These are phyloP conservation scores for Tetratostichococcus sp. DNA, from an alignment of 139 green algal genomes.

Conservation along the genomic window DNA sequence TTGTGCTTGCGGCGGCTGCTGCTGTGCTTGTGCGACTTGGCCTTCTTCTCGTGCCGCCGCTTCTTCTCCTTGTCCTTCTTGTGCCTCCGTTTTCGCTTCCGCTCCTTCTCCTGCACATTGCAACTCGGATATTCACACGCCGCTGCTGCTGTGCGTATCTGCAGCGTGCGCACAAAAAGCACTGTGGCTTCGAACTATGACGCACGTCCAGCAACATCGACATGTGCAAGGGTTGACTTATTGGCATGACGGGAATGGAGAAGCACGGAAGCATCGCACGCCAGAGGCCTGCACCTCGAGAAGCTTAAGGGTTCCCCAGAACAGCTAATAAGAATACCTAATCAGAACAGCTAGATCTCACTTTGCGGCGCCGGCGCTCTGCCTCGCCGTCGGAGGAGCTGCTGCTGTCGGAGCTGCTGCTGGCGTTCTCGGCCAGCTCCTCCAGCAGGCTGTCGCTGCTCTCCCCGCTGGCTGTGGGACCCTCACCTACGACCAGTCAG, in stretches of 20 bases:
- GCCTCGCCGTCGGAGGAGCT: conserved; percentile 11
- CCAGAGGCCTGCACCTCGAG: too few species aligned
- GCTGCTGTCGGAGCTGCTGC: conserved; percentile 12
- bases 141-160: too few species aligned
- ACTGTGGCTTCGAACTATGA: too few species aligned
- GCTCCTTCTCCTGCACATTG: conserved; percentile 13
- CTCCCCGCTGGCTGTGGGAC: not conserved
- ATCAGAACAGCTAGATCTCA: not conserved
- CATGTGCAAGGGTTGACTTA: too few species aligned
- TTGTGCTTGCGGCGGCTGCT: conserved; percentile 30
- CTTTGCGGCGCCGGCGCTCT: not conserved
- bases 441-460: conserved; percentile 1
- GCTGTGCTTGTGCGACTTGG: conserved; percentile 20
- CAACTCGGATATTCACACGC: too few species aligned
- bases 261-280: too few species aligned
- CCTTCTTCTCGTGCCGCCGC: conserved; percentile 18
- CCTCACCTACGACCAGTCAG: too few species aligned
- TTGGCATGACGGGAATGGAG: too few species aligned
- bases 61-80: conserved; percentile 26
- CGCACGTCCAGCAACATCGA: too few species aligned
- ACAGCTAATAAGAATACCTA: too few species aligned
- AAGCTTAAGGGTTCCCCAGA: too few species aligned
- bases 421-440: conserved; percentile 9
- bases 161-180: too few species aligned
- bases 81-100: conserved; percentile 33